These are phyloP conservation scores for Cynanchum wilfordii DNA, from an alignment of 257 asterid genomes.

Conservation along the genomic window DNA sequence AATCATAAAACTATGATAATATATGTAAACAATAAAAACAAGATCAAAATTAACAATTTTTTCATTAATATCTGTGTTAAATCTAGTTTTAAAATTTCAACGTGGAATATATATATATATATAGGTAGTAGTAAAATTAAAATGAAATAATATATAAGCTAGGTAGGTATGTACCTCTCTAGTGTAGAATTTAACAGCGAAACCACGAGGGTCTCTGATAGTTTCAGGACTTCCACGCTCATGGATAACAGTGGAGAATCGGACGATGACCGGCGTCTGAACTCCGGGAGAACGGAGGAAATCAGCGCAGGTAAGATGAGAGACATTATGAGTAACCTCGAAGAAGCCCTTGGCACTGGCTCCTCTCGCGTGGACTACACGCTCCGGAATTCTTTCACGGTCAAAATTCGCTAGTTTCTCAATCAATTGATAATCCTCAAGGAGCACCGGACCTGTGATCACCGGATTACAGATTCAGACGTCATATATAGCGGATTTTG, in stretches of 20 bases:
- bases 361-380: constrained; percentile 94
- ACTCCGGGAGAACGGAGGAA: constrained; percentile 98
- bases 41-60: no score
- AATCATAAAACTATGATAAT: no score
- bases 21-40: no score
- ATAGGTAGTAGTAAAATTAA: no score
- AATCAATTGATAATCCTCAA: constrained; percentile 87
- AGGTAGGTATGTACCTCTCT: constrained; percentile 42
- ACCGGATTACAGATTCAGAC: constrained; percentile 9
- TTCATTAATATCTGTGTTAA: no score
- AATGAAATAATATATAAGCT: no score
- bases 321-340: constrained; percentile 88
- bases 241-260: constrained; percentile 94
- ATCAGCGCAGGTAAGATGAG: constrained; percentile 89
- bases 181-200: constrained; percentile 61
- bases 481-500: no score
- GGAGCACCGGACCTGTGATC: constrained; percentile 72
- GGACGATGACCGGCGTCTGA: constrained; percentile 85
- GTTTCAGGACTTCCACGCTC: constrained; percentile 99
- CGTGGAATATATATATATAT: no score
- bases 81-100: no score
- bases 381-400: constrained; percentile 94
- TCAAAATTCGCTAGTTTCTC: constrained; percentile 88
- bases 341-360: constrained; percentile 99
- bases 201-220: constrained; percentile 90